These are phyloP conservation scores for Euphorbia peplus DNA, from an alignment of 345 rosid species.

Conservation along the genomic window DNA sequence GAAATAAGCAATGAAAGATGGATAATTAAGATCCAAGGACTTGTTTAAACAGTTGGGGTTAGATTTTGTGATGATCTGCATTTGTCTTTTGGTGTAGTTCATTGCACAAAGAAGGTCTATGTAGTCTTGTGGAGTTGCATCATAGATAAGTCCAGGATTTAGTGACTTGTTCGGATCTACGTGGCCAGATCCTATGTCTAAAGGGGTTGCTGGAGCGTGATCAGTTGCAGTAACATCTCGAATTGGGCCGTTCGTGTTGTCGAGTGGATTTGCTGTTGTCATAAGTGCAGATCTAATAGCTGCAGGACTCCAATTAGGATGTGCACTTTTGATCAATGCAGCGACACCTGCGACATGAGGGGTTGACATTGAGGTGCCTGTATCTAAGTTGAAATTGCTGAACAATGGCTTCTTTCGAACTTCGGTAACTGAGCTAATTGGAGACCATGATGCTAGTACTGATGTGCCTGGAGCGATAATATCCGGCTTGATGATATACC, in stretches of 20 bases:
- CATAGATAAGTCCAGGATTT: conserved; percentile 60
- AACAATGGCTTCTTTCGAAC: conserved; percentile 14
- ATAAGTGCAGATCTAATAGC: conserved; percentile 46
- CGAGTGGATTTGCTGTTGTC: conserved; percentile 41
- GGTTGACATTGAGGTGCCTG: conserved; percentile 51
- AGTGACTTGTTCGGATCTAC: conserved; percentile 41
- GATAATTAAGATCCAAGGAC: conserved; percentile 52
- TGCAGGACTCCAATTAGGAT: conserved; percentile 47
- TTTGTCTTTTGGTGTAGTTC: conserved; percentile 37
- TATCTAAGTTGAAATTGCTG: conserved; percentile 32
- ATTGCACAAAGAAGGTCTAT: conserved; percentile 45
- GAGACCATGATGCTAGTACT: conserved; percentile 44
- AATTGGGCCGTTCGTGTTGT: conserved; percentile 39
- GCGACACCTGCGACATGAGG: conserved; percentile 51
- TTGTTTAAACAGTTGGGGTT: conserved; percentile 24
- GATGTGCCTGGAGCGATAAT: conserved; percentile 41
- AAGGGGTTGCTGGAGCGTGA: conserved; percentile 43
- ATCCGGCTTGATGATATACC: conserved; percentile 36
- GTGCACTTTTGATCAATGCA: conserved; percentile 34
- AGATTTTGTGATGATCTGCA: conserved; percentile 42
- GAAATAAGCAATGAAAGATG: conserved; percentile 48
- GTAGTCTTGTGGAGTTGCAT: conserved; percentile 45
- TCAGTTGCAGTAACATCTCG: conserved; percentile 16
- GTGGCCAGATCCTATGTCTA: conserved; percentile 58
- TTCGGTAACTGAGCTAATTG: conserved; percentile 23